These are phyloP conservation scores for Flammula alnicola DNA, from an alignment of 1,284 basidiomycete species.

Conservation along the genomic window DNA sequence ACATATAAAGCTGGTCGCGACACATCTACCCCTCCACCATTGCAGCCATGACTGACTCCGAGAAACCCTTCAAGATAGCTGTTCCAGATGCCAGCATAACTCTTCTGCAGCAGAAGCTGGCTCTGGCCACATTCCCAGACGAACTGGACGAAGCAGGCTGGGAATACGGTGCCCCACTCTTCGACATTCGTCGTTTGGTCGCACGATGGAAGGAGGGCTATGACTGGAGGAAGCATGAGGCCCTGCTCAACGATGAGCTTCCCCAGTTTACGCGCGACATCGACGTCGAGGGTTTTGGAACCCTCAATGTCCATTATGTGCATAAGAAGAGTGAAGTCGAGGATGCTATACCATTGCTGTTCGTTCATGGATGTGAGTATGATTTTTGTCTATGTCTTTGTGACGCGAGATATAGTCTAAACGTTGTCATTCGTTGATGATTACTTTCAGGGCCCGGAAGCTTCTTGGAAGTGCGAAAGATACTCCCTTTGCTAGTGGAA, in stretches of 20 bases:
- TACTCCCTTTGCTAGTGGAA: slow-evolving; percentile 53
- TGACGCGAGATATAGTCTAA: not conserved
- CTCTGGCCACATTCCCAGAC: slow-evolving; percentile 46
- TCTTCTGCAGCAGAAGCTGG: slow-evolving; percentile 44
- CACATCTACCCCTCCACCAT: no score
- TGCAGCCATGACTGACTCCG: slow-evolving; percentile 19
- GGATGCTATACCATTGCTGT: slow-evolving; percentile 53
- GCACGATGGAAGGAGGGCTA: slow-evolving; percentile 49
- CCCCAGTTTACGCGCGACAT: slow-evolving; percentile 55
- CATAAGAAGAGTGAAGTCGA: slow-evolving; percentile 47
- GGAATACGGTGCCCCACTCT: slow-evolving; percentile 52
- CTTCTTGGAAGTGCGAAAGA: slow-evolving; percentile 60
- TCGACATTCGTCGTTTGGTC: slow-evolving; percentile 47
- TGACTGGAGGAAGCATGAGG: slow-evolving; percentile 54
- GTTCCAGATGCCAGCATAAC: slow-evolving; percentile 43
- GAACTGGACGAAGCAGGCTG: slow-evolving; percentile 50
- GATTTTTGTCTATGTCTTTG: not conserved
- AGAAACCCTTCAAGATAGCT: slow-evolving; percentile 45
- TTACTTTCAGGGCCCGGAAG: slow-evolving; percentile 64
- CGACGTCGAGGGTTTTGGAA: slow-evolving; percentile 46
- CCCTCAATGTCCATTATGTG: slow-evolving; percentile 54
- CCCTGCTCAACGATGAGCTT: slow-evolving; percentile 46
- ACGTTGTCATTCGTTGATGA: not conserved
- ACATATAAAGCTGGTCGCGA: no score
- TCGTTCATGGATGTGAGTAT: slow-evolving; percentile 48